Evolutionary conservation across 768 basidiomycete genomes (phyloP).

Genomic region (Mycena pura): DNA sequence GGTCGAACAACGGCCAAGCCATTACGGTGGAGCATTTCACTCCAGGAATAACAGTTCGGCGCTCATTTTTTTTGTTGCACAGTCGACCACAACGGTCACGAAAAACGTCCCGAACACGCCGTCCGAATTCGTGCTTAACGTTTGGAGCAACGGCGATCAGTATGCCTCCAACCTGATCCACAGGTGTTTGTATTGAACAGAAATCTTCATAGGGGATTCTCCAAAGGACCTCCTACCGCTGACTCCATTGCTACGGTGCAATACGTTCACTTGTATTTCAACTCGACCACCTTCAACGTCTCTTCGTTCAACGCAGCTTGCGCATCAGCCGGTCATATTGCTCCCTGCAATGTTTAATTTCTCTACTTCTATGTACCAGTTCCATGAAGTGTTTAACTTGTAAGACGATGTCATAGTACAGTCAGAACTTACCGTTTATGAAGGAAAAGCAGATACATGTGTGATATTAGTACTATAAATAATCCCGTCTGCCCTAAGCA

Average conservation of each 20-base stretch:
- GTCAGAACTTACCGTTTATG: too few relatives aligned
- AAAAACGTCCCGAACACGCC: slow-evolving; percentile 19
- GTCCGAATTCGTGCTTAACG: slow-evolving; percentile 21
- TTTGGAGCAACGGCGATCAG: slow-evolving; percentile 23
- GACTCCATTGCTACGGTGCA: slow-evolving; percentile 25
- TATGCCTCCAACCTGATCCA: background rate
- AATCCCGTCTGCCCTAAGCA: too few relatives aligned
- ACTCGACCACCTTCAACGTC: slow-evolving; percentile 21
- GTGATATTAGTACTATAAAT: too few relatives aligned
- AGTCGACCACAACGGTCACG: slow-evolving; percentile 15
- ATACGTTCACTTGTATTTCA: slow-evolving; percentile 25
- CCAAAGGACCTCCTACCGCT: slow-evolving; percentile 22
- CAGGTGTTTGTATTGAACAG: too few relatives aligned
- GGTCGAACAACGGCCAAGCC: slow-evolving; percentile 1
- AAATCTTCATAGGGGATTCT: background rate
- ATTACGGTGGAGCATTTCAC: background rate
- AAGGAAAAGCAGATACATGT: too few relatives aligned
- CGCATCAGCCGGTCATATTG: slow-evolving; percentile 15
- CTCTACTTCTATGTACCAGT: too few relatives aligned
- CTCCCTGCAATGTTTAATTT: slow-evolving; percentile 22
- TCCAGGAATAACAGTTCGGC: too few relatives aligned
- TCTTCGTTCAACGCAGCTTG: slow-evolving; percentile 18
- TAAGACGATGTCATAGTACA: too few relatives aligned
- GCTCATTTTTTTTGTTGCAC: too few relatives aligned
- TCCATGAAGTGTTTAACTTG: too few relatives aligned